These are phyloP conservation scores for Coemansia sp. DNA, from an alignment of 192 early-diverging fungal genomes.

Conservation along the genomic window DNA sequence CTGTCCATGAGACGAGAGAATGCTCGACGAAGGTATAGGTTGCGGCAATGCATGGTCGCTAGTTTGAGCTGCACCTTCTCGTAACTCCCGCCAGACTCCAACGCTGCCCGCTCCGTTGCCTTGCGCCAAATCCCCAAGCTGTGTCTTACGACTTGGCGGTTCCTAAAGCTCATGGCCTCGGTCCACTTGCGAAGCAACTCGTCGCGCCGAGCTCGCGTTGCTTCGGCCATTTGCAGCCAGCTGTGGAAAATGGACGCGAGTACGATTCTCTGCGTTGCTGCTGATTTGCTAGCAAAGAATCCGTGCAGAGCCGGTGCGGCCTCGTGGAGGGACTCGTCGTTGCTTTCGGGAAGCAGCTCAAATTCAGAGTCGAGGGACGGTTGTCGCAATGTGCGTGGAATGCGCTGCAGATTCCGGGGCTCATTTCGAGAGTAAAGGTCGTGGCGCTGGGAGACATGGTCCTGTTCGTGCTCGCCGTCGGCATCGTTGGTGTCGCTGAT, in stretches of 20 bases:
- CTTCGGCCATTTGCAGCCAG: constrained; percentile 38
- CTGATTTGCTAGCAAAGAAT: constrained; percentile 29
- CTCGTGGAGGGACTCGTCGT: background rate
- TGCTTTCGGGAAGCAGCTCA: background rate
- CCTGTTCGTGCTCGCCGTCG: constrained; percentile 8
- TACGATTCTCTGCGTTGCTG: constrained; percentile 32
- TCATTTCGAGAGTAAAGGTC: background rate
- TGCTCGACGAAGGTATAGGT: background rate
- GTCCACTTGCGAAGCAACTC: constrained; percentile 34
- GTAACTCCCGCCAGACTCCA: constrained; percentile 4
- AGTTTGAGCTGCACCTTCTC: constrained; percentile 12
- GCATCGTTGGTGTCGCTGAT: constrained; percentile 14
- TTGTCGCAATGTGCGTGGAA: background rate
- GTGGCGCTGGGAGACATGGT: background rate
- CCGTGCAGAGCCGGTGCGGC: constrained; percentile 12
- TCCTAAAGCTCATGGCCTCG: constrained; percentile 18
- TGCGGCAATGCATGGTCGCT: constrained; percentile 26
- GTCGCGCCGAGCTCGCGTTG: constrained; percentile 21
- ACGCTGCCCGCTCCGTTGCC: background rate
- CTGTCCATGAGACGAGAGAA: constrained; percentile 1
- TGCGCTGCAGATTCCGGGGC: background rate
- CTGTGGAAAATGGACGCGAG: constrained; percentile 23
- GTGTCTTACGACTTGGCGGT: background rate
- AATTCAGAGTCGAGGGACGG: background rate
- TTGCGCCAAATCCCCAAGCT: constrained; percentile 11